Evolutionary conservation across 768 basidiomycete species (phyloP).

Genomic region (Boletus insuetus): DNA sequence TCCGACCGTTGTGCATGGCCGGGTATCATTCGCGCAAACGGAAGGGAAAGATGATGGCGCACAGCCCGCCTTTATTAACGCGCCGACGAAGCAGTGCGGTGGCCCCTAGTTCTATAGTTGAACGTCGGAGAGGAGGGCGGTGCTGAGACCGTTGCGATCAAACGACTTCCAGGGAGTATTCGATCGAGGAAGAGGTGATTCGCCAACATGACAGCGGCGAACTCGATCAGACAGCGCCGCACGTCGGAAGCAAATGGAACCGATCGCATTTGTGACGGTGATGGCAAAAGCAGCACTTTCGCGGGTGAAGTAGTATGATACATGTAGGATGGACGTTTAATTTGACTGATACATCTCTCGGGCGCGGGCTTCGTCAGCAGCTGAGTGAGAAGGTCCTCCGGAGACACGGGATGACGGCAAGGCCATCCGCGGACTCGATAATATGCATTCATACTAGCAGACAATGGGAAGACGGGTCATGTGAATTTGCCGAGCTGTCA

Average conservation of each 20-base stretch:
- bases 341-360: no score
- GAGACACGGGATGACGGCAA: no score
- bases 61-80: slow-evolving; percentile 19
- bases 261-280: no score
- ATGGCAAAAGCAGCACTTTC: slow-evolving; percentile 5
- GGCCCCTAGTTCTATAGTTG: not conserved
- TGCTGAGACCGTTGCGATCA: not conserved
- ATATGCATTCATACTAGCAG: no score
- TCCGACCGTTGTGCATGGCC: not conserved
- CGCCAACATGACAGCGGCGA: slow-evolving; percentile 3
- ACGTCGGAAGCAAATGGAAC: not conserved
- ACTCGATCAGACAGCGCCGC: slow-evolving; percentile 12
- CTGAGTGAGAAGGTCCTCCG: not conserved
- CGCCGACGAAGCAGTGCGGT: slow-evolving; percentile 5
- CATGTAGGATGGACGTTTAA: no score
- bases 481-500: no score
- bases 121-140: not conserved
- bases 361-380: slow-evolving; percentile 8
- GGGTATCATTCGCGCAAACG: not conserved
- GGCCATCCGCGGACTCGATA: no score
- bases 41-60: not conserved
- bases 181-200: slow-evolving; percentile 1
- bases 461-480: no score
- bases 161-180: no score
- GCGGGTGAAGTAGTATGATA: no score